phyloP scores from a whole-genome alignment of 768 basidiomycete genomes.

The Ephemerocybe angulata region DNA sequence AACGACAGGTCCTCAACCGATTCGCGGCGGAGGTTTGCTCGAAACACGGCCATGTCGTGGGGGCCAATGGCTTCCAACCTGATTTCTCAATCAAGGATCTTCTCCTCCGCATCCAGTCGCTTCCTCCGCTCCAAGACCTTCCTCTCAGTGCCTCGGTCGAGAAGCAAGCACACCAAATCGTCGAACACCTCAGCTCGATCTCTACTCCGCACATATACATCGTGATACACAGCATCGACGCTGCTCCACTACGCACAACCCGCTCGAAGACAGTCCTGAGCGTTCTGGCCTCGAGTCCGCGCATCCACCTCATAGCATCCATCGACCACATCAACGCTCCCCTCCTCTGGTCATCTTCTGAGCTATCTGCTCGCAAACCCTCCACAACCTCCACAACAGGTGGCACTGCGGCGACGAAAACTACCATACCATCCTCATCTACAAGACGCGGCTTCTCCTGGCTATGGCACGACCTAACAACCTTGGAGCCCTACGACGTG shows the following conservation, averaged over 20 bases:
- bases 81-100: conserved; percentile 66
- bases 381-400: neutral
- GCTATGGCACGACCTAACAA: conserved; percentile 90
- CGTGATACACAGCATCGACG: conserved; percentile 87
- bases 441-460: conserved; percentile 58
- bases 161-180: conserved; percentile 60
- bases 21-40: conserved; percentile 61
- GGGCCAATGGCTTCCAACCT: conserved; percentile 78
- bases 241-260: conserved; percentile 58
- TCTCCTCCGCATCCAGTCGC: conserved; percentile 53
- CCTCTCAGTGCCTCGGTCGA: conserved; percentile 44
- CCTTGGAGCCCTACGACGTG: conserved; percentile 74
- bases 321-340: conserved; percentile 85
- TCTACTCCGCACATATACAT: conserved; percentile 59
- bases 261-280: conserved; percentile 67
- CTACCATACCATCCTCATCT: conserved; percentile 10
- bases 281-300: conserved; percentile 65
- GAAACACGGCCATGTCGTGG: conserved; percentile 64
- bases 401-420: neutral
- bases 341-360: conserved; percentile 76
- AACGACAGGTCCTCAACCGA: conserved; percentile 68
- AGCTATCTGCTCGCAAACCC: conserved; percentile 52
- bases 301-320: conserved; percentile 80
- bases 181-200: conserved; percentile 54
- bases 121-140: conserved; percentile 39